Percentiles rank a stretch among this genome's conserved stretches.
phyloP scores from a whole-genome alignment of 345 rosid species.

The Citrus hindsii region DNA sequence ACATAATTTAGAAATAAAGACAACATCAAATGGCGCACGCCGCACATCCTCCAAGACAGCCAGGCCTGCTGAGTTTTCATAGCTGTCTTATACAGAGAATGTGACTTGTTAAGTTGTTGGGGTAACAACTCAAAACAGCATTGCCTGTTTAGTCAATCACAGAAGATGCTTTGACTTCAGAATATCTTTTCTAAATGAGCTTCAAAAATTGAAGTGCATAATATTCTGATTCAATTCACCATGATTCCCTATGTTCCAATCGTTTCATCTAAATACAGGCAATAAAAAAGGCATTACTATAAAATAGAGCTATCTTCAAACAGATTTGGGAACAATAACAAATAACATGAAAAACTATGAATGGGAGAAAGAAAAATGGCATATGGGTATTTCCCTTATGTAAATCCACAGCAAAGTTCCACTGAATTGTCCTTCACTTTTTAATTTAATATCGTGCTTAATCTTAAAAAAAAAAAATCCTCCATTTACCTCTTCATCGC shows the following conservation, averaged over 20 bases:
- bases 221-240: not conserved
- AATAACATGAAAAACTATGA: not conserved
- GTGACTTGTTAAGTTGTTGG: not conserved
- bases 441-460: not conserved
- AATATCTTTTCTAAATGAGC: not conserved
- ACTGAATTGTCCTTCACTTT: not conserved
- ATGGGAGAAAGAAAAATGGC: not conserved
- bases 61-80: not conserved
- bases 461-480: not conserved
- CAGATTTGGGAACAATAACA: not conserved
- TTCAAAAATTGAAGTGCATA: not conserved
- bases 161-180: not conserved
- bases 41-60: not conserved
- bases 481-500: conserved; percentile 53
- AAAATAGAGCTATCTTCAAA: not conserved
- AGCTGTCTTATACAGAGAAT: not conserved
- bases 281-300: not conserved
- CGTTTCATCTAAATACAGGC: not conserved
- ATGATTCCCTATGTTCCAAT: not conserved
- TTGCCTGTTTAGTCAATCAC: not conserved
- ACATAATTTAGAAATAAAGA: conserved; percentile 6
- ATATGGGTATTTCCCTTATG: not conserved
- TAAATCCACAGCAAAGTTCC: not conserved
- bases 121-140: not conserved
- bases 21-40: not conserved